Base-by-base conservation (phyloP, 73 alveolate genomes). In the Tetrahymena borealis region DNA sequence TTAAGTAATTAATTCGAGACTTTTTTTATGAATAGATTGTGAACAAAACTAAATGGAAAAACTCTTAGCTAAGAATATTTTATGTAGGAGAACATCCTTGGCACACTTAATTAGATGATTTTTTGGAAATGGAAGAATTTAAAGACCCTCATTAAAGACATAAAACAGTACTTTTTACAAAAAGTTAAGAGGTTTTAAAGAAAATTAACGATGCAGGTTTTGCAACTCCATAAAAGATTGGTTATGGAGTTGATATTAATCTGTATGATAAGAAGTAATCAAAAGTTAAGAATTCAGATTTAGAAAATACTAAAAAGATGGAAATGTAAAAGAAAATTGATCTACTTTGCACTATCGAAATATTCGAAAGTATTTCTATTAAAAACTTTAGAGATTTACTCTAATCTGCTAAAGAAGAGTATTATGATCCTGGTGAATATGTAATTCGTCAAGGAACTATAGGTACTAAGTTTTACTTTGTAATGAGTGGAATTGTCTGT, bases 61-160 rank as follows among this genome's bases (percentile, higher is more conserved):
- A 60, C 37, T 60, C 85, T 2, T 9, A 60, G 85, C 85, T 60
- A 60, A 60, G 85, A 28, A 60, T 60, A 35, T 60, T 60, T n/a
- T 60, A 60, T n/a, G 85, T 60, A 60, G 85, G 85, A 24, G 85
- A 60, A n/a, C 85, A 60, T 60, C 85, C 85, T 20, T 60, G 85
- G 85, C 85, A 60, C 35, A 18, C 85, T 13, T 60, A 60, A 60
- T 24, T 60, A 24, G 85, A 60, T 32, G 85, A 60, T 60, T 60
- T 60, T 28, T 60, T 60, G 85, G 28, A 60, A 6, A 60, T 60
- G 85, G 85, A 60, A 60, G 85, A 60, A 3, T 60, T 60, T 60
- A 60, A 60, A 60, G 85, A 60, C 31, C 85, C 85, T 60, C 85
- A 60, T 60, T 20, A 60, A 15, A 13, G 85, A 60, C 85, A 60